Conservation (phyloP, 2,329 filamentous ascomycete species). For the Cytospora chrysosperma region DNA sequence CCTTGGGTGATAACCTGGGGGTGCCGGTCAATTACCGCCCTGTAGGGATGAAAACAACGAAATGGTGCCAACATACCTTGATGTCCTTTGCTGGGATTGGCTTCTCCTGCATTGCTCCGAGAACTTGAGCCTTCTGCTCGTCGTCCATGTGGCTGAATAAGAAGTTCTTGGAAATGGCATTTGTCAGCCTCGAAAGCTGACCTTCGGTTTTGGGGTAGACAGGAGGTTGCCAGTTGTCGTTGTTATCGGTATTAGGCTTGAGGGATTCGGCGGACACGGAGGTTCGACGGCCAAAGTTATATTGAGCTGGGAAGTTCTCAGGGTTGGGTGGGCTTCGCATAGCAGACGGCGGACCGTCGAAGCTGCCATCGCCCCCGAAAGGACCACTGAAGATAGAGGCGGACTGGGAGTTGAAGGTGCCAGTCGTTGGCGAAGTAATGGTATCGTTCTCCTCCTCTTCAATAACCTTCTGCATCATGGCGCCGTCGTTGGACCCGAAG, state of each 20-base stretch:
- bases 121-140: constrained; percentile 82
- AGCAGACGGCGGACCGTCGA: constrained; percentile 45
- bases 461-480: constrained; percentile 56
- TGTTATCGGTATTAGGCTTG: constrained; percentile 78
- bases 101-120: constrained; percentile 91
- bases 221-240: constrained; percentile 89
- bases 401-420: constrained; percentile 50
- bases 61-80: constrained; percentile 47
- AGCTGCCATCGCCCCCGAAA: constrained; percentile 50
- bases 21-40: constrained; percentile 8
- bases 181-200: constrained; percentile 75
- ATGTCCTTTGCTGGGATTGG: constrained; percentile 88
- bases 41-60: constrained; percentile 1
- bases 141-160: constrained; percentile 93
- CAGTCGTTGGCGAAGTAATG: constrained; percentile 71
- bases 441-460: constrained; percentile 82
- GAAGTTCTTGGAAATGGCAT: constrained; percentile 85
- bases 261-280: constrained; percentile 96
- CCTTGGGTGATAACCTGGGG: constrained; percentile 87
- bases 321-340: constrained; percentile 52
- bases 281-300: constrained; percentile 89
- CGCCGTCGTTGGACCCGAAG: constrained; percentile 58
- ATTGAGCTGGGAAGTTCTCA: constrained; percentile 83
- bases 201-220: constrained; percentile 79
- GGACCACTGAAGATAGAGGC: constrained; percentile 48